Evolutionary conservation across 139 green algal species (phyloP).

Genomic region (Bryopsis sp.): DNA sequence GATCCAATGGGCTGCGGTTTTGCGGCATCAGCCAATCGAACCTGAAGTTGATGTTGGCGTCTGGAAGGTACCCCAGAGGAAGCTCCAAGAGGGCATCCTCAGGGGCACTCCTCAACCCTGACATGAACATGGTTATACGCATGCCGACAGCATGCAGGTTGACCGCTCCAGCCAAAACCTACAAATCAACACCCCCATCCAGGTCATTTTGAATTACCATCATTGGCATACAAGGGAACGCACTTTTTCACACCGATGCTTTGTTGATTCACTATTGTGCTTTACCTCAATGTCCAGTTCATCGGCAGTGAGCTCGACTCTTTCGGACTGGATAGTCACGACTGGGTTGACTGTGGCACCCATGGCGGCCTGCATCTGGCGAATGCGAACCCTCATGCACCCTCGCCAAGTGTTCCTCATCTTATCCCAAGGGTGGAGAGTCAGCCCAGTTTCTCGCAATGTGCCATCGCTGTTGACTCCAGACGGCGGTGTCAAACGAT

Average conservation of each 20-base stretch:
- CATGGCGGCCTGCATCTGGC: constrained; percentile 2
- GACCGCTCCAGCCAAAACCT: constrained; percentile 6
- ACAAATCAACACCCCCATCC: too few relatives aligned
- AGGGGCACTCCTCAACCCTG: background rate
- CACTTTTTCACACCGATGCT: too few relatives aligned
- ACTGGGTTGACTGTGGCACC: background rate
- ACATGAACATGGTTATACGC: constrained; percentile 9
- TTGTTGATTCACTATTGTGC: too few relatives aligned
- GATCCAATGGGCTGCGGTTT: background rate
- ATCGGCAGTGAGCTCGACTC: constrained; percentile 14
- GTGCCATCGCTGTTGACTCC: constrained; percentile 20
- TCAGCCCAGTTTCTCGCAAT: constrained; percentile 4
- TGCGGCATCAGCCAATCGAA: constrained; percentile 17
- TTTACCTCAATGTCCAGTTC: constrained; percentile 6
- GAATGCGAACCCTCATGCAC: constrained; percentile 1
- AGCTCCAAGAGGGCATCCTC: constrained; percentile 4
- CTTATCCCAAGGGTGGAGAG: constrained; percentile 16
- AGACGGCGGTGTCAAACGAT: constrained; percentile 11
- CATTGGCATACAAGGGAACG: too few relatives aligned
- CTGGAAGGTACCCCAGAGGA: background rate
- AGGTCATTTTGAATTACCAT: too few relatives aligned
- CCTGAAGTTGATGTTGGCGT: background rate
- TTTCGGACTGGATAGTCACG: constrained; percentile 7
- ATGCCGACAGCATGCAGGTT: constrained; percentile 2
- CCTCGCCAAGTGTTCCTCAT: constrained; percentile 17